These are phyloP conservation scores for Dryadomyces quercus-mongolicae DNA, from an alignment of 2,329 filamentous ascomycete genomes.

Conservation along the genomic window DNA sequence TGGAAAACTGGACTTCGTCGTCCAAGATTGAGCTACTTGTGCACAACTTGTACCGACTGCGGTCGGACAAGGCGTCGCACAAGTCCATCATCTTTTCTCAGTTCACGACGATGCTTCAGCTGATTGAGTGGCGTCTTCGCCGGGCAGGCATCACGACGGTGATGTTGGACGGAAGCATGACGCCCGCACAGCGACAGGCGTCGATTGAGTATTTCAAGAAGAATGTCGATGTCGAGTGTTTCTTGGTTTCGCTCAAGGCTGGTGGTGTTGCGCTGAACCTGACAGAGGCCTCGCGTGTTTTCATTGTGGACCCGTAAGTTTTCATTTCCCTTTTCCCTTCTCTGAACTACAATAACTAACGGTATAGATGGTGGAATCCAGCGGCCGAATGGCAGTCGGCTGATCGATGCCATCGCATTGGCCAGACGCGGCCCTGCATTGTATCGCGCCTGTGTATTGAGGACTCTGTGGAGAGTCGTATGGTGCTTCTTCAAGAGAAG, in stretches of 20 bases:
- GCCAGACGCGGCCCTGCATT: conserved; percentile 83
- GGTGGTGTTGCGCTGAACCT: conserved; percentile 92
- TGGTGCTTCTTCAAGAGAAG: conserved; percentile 95
- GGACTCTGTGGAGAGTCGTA: conserved; percentile 90
- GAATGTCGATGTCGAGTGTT: conserved; percentile 87
- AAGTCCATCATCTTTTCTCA: conserved; percentile 98
- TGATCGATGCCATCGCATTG: conserved; percentile 88
- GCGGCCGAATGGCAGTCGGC: conserved; percentile 99
- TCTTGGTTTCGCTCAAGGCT: conserved; percentile 90
- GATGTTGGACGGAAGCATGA: conserved; percentile 97
- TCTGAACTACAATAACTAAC: conserved; percentile 12
- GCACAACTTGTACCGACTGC: conserved; percentile 83
- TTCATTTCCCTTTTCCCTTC: background rate
- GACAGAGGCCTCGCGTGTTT: conserved; percentile 88
- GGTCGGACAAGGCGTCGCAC: conserved; percentile 83
- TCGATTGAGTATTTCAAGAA: conserved; percentile 97
- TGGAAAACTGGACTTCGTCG: conserved; percentile 97
- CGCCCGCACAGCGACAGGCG: conserved; percentile 79
- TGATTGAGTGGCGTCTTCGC: conserved; percentile 92
- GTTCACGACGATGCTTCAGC: conserved; percentile 93
- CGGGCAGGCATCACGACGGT: conserved; percentile 97
- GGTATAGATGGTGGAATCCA: conserved; percentile 88
- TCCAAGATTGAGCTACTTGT: conserved; percentile 97
- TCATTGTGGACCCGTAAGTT: conserved; percentile 85
- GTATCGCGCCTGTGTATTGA: conserved; percentile 94